Conservation (phyloP, 208 protist species). For the Leishmania lainsoni region DNA sequence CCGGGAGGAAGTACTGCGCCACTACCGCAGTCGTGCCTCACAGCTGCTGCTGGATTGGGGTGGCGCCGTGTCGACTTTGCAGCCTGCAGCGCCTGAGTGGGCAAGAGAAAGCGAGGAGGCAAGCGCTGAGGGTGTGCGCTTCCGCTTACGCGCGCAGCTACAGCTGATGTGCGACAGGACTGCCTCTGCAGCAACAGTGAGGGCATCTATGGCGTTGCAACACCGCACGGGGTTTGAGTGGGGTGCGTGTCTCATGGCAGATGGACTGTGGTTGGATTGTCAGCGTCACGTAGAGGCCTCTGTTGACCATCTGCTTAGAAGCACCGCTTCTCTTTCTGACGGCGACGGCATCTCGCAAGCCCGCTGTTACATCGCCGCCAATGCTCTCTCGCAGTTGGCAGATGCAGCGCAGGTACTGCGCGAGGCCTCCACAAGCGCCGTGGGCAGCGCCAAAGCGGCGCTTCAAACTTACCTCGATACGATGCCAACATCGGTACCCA, state of each 20-base stretch:
- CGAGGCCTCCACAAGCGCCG: not conserved
- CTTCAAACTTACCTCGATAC: not conserved
- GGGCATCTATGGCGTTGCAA: not conserved
- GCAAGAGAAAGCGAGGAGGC: not conserved
- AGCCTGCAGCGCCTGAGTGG: not conserved
- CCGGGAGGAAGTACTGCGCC: conserved; percentile 10
- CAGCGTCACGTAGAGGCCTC: conserved; percentile 4
- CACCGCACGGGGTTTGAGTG: conserved; percentile 6
- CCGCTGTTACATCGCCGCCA: not conserved
- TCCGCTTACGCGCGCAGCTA: conserved; percentile 7
- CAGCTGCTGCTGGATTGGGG: conserved; percentile 6
- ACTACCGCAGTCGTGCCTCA: conserved; percentile 6
- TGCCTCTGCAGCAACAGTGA: not conserved
- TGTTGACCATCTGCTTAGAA: not conserved
- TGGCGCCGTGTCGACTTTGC: not conserved
- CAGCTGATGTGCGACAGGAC: conserved; percentile 4
- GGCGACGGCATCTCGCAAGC: not conserved
- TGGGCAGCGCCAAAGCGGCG: not conserved
- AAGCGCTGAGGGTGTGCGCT: not conserved
- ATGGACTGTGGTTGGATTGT: conserved; percentile 6
- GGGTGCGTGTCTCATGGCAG: conserved; percentile 5
- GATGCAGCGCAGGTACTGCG: conserved; percentile 5
- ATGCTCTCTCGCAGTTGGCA: conserved; percentile 7
- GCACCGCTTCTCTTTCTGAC: not conserved
- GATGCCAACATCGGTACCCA: conserved; percentile 1